Evolutionary conservation across 495 filamentous ascomycete genomes (phyloP).

Genomic region (Jackrogersella minutella): DNA sequence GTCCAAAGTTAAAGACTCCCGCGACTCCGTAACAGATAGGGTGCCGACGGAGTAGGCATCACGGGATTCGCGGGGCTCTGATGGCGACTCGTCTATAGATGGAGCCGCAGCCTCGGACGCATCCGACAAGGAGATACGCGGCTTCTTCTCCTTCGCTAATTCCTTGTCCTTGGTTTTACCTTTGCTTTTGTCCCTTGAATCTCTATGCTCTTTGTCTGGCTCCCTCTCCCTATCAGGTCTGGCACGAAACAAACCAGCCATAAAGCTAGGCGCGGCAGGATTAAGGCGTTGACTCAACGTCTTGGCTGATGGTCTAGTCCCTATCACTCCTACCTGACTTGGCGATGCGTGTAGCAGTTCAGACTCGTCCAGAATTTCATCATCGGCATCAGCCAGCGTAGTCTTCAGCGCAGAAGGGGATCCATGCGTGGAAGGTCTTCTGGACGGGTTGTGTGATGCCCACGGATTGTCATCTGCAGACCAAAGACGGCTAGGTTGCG

Average conservation of each 20-base stretch:
- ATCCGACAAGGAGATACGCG: conserved; percentile 44
- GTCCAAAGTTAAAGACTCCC: conserved; percentile 72
- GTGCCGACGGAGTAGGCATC: conserved; percentile 61
- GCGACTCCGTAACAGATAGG: conserved; percentile 72
- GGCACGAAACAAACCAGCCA: conserved; percentile 55
- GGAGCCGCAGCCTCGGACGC: conserved; percentile 51
- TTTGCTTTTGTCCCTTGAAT: conserved; percentile 48
- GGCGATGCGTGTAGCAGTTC: conserved; percentile 48
- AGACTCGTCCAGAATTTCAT: conserved; percentile 59
- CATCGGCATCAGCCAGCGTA: conserved; percentile 58
- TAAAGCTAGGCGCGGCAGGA: conserved; percentile 62
- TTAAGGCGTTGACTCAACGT: conserved; percentile 54
- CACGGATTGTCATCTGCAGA: conserved; percentile 52
- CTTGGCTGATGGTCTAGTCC: conserved; percentile 56
- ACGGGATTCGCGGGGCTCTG: conserved; percentile 68
- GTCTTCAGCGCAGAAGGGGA: conserved; percentile 59
- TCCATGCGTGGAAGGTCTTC: conserved; percentile 57
- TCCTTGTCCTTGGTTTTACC: conserved; percentile 42
- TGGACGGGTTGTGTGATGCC: conserved; percentile 55
- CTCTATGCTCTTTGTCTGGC: conserved; percentile 41
- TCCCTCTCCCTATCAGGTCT: conserved; percentile 53
- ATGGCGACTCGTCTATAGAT: conserved; percentile 61
- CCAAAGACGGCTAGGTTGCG: conserved; percentile 53
- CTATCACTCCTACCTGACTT: conserved; percentile 60
- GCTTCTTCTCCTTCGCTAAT: conserved; percentile 49